Percentiles rank a stretch among this genome's conserved stretches.
Evolutionary conservation across 2,329 filamentous ascomycete species (phyloP).

Genomic region (Penicillium sp.): DNA sequence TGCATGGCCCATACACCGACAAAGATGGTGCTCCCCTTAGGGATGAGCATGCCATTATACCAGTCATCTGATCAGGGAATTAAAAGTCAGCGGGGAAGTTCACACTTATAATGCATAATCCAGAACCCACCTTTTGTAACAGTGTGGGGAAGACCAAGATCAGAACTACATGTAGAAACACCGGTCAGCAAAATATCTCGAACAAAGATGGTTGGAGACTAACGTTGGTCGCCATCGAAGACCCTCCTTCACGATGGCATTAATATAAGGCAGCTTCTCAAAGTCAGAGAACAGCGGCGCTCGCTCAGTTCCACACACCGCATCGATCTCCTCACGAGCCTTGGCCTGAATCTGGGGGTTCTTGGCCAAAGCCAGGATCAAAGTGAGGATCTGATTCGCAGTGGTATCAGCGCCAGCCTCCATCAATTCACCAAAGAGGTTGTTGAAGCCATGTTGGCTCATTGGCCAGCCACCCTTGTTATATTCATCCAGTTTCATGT

Average conservation of each 20-base stretch:
- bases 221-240: not conserved
- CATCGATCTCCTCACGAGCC: not conserved
- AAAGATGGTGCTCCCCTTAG: conserved; percentile 49
- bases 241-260: not conserved
- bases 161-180: not conserved
- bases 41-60: conserved; percentile 53
- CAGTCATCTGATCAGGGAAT: conserved; percentile 51
- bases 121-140: not conserved
- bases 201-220: not conserved
- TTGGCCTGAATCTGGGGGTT: not conserved
- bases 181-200: not conserved
- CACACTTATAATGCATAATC: not conserved
- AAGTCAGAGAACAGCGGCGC: not conserved
- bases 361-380: not conserved
- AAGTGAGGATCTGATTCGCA: not conserved
- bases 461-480: not conserved
- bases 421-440: not conserved
- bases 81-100: conserved; percentile 29
- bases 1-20: conserved; percentile 49
- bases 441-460: not conserved
- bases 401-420: not conserved
- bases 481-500: not conserved
- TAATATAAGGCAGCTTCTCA: not conserved
- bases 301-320: not conserved
- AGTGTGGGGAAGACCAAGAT: not conserved